phyloP scores from a whole-genome alignment of 164 flowering plant species.

The Sextonia rubra region DNA sequence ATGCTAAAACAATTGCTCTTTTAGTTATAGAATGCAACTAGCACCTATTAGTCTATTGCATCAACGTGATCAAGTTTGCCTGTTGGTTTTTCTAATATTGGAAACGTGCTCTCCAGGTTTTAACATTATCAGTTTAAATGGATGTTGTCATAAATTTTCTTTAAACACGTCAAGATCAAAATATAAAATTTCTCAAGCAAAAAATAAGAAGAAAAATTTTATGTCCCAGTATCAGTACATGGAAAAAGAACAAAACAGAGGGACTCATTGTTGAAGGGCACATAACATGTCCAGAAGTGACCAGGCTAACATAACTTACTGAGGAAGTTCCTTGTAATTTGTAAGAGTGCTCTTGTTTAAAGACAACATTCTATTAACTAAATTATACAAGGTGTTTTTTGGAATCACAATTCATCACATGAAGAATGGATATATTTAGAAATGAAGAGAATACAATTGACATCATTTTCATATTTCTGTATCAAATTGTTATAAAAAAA shows the following conservation, averaged over 20 bases:
- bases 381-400: neutral
- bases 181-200: neutral
- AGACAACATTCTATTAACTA: too few species aligned
- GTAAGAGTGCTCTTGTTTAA: too few species aligned
- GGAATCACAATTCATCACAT: neutral
- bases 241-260: neutral
- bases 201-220: too few species aligned
- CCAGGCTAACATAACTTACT: neutral
- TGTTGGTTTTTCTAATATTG: neutral
- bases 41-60: neutral
- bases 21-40: neutral
- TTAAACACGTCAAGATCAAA: neutral
- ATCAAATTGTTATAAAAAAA: neutral
- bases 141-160: neutral
- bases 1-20: neutral
- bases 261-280: neutral
- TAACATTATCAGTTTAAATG: neutral
- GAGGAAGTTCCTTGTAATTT: neutral
- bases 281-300: neutral
- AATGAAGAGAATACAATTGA: neutral
- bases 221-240: neutral
- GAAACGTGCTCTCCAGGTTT: neutral
- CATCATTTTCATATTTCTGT: neutral
- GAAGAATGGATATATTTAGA: neutral
- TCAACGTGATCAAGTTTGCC: neutral